phyloP scores from a whole-genome alignment of 2,329 filamentous ascomycete genomes.

The Amauroascus verrucosus region DNA sequence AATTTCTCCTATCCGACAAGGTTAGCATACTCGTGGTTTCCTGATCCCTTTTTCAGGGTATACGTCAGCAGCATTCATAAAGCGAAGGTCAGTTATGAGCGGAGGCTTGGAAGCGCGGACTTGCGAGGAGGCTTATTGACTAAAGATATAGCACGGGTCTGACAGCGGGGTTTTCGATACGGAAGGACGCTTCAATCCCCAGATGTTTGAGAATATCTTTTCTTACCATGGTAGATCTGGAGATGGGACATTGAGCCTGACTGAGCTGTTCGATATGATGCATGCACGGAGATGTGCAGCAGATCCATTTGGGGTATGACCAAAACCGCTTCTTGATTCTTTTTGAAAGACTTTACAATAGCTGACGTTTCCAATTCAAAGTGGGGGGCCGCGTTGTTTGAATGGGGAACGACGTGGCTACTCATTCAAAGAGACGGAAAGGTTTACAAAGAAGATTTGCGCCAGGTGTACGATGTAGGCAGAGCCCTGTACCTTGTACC shows the following conservation, averaged over 20 bases:
- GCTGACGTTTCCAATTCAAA: constrained; percentile 11
- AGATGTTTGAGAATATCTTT: constrained; percentile 45
- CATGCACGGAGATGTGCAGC: constrained; percentile 28
- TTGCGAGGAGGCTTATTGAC: not conserved
- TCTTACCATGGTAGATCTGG: constrained; percentile 37
- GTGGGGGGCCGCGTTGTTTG: not conserved
- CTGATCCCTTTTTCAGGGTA: constrained; percentile 35
- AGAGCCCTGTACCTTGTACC: constrained; percentile 7
- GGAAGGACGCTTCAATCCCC: constrained; percentile 42
- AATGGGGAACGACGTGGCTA: constrained; percentile 43
- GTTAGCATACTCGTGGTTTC: constrained; percentile 29
- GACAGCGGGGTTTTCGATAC: constrained; percentile 41
- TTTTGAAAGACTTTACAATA: constrained; percentile 17
- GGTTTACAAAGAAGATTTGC: constrained; percentile 49
- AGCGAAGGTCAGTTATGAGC: constrained; percentile 21
- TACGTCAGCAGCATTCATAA: constrained; percentile 26
- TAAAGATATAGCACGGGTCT: constrained; percentile 31
- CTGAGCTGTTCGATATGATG: constrained; percentile 1
- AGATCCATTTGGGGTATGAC: constrained; percentile 35
- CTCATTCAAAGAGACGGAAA: constrained; percentile 47
- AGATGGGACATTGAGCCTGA: constrained; percentile 18
- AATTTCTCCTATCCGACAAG: constrained; percentile 43
- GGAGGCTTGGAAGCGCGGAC: too few species aligned
- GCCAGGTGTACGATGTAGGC: constrained; percentile 45
- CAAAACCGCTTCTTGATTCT: constrained; percentile 11